Evolutionary conservation across 768 basidiomycete species (phyloP).

Genomic region (Zangia roseola): DNA sequence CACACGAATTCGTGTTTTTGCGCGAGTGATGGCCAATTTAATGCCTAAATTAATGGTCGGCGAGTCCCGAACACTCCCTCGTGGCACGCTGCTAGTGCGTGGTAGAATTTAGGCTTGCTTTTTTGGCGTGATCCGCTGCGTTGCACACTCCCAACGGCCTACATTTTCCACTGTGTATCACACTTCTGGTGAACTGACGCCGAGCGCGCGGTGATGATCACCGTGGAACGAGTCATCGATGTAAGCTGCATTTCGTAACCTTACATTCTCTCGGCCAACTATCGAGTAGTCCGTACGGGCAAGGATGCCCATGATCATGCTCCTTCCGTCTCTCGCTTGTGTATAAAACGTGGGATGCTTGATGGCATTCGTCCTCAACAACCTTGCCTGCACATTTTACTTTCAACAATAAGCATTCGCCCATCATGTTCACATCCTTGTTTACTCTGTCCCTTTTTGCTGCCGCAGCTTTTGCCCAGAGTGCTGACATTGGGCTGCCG

Average conservation of each 20-base stretch:
- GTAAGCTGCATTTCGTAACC: not conserved
- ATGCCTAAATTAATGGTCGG: too few species aligned
- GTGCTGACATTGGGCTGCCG: conserved; percentile 41
- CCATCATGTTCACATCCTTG: conserved; percentile 18
- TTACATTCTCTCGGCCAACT: not conserved
- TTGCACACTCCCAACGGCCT: not conserved
- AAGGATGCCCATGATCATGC: conserved; percentile 1
- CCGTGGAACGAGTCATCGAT: not conserved
- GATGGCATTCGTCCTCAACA: not conserved
- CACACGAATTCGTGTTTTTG: too few species aligned
- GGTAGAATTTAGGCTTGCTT: not conserved
- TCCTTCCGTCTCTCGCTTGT: not conserved
- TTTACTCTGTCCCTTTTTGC: conserved; percentile 28
- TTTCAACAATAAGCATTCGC: not conserved
- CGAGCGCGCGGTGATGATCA: not conserved
- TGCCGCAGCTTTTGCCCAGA: conserved; percentile 41
- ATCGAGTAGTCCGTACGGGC: conserved; percentile 1
- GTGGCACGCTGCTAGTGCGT: not conserved
- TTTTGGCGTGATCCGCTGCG: not conserved
- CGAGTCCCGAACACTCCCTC: too few species aligned
- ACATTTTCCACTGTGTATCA: not conserved
- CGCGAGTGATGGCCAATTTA: too few species aligned
- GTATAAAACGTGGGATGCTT: conserved; percentile 6
- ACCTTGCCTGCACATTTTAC: not conserved
- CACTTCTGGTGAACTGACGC: not conserved